Percentiles rank a stretch among this genome's conserved stretches.
Evolutionary conservation across 768 basidiomycete genomes (phyloP).

Genomic region (Lyophyllum shimeji): DNA sequence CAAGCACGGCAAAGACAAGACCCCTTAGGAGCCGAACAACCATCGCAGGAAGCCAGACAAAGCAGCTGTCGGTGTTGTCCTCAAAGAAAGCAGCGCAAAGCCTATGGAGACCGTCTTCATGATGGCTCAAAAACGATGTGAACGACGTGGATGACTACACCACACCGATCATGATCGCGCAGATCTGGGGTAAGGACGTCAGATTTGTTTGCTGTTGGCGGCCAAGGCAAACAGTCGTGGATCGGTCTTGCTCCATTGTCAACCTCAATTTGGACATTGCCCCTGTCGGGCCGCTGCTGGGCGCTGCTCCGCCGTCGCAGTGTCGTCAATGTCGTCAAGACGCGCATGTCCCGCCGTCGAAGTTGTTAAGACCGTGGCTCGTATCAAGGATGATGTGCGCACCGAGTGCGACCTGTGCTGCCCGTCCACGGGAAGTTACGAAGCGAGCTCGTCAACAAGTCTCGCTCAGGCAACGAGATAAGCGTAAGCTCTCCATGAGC

Average conservation of each 20-base stretch:
- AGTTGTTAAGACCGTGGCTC: too few relatives aligned
- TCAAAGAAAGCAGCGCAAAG: not conserved
- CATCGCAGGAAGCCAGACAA: not conserved
- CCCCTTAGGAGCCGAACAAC: not conserved
- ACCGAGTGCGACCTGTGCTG: conserved; percentile 62
- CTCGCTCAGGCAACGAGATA: too few relatives aligned
- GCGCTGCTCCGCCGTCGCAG: conserved; percentile 4
- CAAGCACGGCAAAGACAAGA: not conserved
- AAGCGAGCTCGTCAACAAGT: too few relatives aligned
- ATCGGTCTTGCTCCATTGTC: not conserved
- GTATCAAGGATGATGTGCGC: too few relatives aligned
- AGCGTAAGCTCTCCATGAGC: too few relatives aligned
- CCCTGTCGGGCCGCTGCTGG: not conserved
- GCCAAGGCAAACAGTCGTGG: not conserved
- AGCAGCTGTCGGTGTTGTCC: not conserved
- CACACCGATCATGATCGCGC: conserved; percentile 5
- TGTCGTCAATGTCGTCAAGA: conserved; percentile 32
- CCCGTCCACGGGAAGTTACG: conserved; percentile 46
- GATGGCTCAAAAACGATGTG: not conserved
- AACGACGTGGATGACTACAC: not conserved
- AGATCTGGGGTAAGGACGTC: not conserved
- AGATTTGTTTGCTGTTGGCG: not conserved
- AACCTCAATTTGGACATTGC: not conserved
- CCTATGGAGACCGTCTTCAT: not conserved
- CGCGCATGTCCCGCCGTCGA: conserved; percentile 20